Evolutionary conservation across 2,329 filamentous ascomycete genomes (phyloP).

Genomic region (Pestalotiopsis fici): DNA sequence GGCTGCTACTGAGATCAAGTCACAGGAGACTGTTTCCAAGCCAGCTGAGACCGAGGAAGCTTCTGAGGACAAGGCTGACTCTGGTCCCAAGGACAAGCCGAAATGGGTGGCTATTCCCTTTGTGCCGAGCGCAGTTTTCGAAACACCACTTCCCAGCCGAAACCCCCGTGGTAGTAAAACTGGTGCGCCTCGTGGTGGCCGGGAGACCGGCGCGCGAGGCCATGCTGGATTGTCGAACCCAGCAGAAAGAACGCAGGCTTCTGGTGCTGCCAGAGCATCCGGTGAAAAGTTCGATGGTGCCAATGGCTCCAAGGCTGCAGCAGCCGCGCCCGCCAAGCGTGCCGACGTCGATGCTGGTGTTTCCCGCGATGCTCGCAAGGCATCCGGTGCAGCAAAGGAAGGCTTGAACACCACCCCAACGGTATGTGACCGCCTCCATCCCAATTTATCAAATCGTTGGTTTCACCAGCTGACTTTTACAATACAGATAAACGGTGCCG

Average conservation of each 20-base stretch:
- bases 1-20: constrained; percentile 74
- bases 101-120: constrained; percentile 86
- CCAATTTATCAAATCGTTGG: too few species aligned
- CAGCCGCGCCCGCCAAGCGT: neutral
- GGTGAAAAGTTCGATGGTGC: neutral
- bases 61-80: constrained; percentile 61
- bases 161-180: constrained; percentile 47
- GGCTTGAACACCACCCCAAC: neutral
- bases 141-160: constrained; percentile 71
- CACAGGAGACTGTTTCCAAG: constrained; percentile 67
- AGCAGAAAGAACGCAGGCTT: neutral
- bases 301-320: neutral
- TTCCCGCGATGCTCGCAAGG: neutral
- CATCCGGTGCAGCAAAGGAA: neutral
- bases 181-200: constrained; percentile 25
- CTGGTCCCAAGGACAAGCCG: constrained; percentile 64
- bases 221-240: constrained; percentile 14
- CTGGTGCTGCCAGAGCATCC: neutral
- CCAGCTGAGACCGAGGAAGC: constrained; percentile 54
- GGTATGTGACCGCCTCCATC: neutral
- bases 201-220: constrained; percentile 22
- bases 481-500: neutral
- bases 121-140: constrained; percentile 82
- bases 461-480: neutral
- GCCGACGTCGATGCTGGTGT: neutral